phyloP scores from a whole-genome alignment of 257 asterid genomes.

The Solanum habrochaites region DNA sequence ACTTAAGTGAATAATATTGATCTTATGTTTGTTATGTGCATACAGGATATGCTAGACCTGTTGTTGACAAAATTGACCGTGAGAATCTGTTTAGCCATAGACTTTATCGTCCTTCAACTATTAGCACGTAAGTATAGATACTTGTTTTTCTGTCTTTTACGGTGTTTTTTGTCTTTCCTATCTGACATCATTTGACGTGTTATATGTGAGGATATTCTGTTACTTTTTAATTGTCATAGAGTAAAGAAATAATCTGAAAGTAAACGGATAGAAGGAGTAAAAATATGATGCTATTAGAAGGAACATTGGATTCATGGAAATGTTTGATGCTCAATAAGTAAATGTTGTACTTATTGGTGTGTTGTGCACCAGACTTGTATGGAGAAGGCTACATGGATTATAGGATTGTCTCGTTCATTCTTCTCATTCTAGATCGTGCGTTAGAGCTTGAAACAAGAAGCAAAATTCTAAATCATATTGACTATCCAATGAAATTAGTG shows the following conservation, averaged over 20 bases:
- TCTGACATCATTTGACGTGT: neutral
- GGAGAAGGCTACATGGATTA: neutral
- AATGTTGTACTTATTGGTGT: neutral
- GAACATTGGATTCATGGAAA: neutral
- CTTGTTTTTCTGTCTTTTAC: neutral
- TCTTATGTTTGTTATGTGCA: neutral
- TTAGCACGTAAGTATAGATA: constrained; percentile 58
- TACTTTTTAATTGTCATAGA: neutral
- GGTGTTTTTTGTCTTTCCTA: neutral
- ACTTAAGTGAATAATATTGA: neutral
- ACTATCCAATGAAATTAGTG: neutral
- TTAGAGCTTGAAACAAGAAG: neutral
- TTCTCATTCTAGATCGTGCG: neutral
- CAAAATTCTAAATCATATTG: neutral
- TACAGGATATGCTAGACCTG: constrained; percentile 93
- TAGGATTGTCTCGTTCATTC: neutral
- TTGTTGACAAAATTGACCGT: constrained; percentile 74
- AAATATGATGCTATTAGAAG: neutral
- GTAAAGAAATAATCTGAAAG: neutral
- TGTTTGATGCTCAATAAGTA: neutral
- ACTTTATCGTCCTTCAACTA: constrained; percentile 85
- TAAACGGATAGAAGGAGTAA: neutral
- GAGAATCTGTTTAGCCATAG: constrained; percentile 53
- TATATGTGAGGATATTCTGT: neutral
- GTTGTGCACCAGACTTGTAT: neutral